phyloP scores from a whole-genome alignment of 441 rosid genomes.

The Gossypium davidsonii region DNA sequence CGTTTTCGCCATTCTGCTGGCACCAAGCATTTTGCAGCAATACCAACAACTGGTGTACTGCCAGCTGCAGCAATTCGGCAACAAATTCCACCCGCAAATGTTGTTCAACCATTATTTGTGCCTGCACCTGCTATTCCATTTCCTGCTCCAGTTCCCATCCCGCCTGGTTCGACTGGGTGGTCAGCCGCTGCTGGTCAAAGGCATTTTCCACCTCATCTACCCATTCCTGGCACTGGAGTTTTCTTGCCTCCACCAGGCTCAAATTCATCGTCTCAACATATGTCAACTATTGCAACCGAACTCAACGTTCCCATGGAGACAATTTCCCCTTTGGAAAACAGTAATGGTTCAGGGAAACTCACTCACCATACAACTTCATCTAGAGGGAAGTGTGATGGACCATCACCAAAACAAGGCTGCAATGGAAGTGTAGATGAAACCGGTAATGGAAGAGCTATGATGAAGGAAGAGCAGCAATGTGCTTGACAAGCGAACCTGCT shows the following conservation, averaged over 20 bases:
- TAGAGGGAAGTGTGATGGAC: conserved; percentile 24
- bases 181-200: conserved; percentile 38
- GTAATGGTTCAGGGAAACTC: conserved; percentile 26
- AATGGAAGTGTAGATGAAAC: conserved; percentile 33
- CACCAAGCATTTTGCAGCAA: conserved; percentile 50
- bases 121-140: conserved; percentile 46
- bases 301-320: conserved; percentile 19
- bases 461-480: conserved; percentile 27
- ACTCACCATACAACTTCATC: conserved; percentile 18
- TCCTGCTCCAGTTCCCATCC: conserved; percentile 53
- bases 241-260: conserved; percentile 78
- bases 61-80: conserved; percentile 51
- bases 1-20: conserved; percentile 44
- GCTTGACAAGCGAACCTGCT: conserved; percentile 23
- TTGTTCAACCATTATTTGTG: conserved; percentile 47
- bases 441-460: conserved; percentile 6
- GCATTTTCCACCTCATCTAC: conserved; percentile 55
- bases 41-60: conserved; percentile 44
- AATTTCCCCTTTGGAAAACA: conserved; percentile 19
- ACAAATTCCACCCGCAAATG: conserved; percentile 49
- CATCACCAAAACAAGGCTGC: conserved; percentile 27
- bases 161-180: conserved; percentile 63
- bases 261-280: conserved; percentile 29
- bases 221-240: conserved; percentile 83
- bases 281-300: conserved; percentile 21